phyloP scores from a whole-genome alignment of 371 early-diverging fungal species.

The Cokeromyces recurvatus region DNA sequence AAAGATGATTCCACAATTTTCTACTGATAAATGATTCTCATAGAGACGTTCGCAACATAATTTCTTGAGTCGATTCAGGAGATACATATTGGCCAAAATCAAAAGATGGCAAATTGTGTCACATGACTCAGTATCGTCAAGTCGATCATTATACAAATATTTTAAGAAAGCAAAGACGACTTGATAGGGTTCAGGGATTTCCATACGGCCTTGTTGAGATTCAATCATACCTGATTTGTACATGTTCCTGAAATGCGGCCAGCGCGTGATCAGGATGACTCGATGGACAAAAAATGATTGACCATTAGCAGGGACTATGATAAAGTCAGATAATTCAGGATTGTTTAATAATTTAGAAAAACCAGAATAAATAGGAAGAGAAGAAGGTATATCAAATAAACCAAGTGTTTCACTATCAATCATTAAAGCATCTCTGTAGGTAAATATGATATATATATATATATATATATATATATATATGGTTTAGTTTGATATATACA shows the following conservation, averaged over 20 bases:
- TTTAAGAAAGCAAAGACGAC: constrained; percentile 56
- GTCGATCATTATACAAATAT: constrained; percentile 63
- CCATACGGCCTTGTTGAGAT: constrained; percentile 47
- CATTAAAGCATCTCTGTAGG: constrained; percentile 47
- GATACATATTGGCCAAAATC: constrained; percentile 61
- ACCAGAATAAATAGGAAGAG: constrained; percentile 27
- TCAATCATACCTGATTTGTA: constrained; percentile 67
- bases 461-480: no score
- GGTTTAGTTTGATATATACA: no score
- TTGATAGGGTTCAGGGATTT: constrained; percentile 55
- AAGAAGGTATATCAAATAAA: constrained; percentile 50
- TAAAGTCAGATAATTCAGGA: constrained; percentile 60
- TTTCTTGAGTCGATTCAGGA: constrained; percentile 56
- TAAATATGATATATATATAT: no score
- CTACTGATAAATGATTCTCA: constrained; percentile 42
- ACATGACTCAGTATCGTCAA: constrained; percentile 44
- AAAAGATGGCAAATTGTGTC: constrained; percentile 52
- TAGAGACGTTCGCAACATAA: constrained; percentile 52
- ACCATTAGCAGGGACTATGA: constrained; percentile 44
- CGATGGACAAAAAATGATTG: constrained; percentile 58
- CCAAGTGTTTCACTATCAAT: constrained; percentile 58
- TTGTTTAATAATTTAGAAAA: constrained; percentile 52
- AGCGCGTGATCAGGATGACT: constrained; percentile 62
- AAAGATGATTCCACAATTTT: constrained; percentile 51
- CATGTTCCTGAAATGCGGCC: constrained; percentile 68